These are phyloP conservation scores for Picea glauca DNA, from an alignment of 75 land plant species.

Conservation along the genomic window DNA sequence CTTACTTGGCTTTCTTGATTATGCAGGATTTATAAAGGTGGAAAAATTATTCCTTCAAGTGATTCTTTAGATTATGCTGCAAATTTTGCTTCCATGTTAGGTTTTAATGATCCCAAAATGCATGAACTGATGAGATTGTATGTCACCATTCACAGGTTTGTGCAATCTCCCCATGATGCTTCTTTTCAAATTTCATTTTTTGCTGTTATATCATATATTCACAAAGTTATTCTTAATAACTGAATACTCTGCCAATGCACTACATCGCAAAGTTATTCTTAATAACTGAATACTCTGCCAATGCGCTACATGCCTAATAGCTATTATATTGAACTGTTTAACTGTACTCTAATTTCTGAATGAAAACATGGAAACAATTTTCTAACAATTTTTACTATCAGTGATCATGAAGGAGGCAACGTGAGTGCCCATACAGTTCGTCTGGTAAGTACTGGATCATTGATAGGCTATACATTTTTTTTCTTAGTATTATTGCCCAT, in stretches of 20 bases:
- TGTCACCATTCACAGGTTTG: conserved; percentile 87
- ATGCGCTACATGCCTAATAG: not conserved
- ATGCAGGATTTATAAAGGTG: conserved; percentile 78
- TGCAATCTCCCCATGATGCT: not conserved
- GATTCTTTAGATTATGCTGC: conserved; percentile 89
- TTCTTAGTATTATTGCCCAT: not conserved
- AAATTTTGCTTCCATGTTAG: conserved; percentile 96
- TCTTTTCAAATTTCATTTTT: conserved; percentile 2
- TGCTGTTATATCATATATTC: not conserved
- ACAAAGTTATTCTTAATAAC: not conserved
- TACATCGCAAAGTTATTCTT: not conserved
- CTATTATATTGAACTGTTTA: not conserved
- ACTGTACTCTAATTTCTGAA: not conserved
- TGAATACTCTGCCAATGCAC: not conserved
- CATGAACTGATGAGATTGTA: conserved; percentile 95
- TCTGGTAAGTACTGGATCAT: conserved; percentile 48
- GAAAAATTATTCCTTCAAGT: conserved; percentile 59
- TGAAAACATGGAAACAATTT: not conserved
- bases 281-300: not conserved
- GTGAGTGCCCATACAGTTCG: conserved; percentile 98
- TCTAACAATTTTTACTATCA: conserved; percentile 26
- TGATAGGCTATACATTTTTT: not conserved
- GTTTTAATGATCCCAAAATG: conserved; percentile 78
- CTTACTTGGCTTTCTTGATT: not conserved
- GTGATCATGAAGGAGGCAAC: conserved; percentile 99